Percentiles rank a stretch among this genome's conserved stretches.
These are phyloP conservation scores for Suhomyces coccinellae DNA, from an alignment of 1,139 yeast genomes.

Conservation along the genomic window DNA sequence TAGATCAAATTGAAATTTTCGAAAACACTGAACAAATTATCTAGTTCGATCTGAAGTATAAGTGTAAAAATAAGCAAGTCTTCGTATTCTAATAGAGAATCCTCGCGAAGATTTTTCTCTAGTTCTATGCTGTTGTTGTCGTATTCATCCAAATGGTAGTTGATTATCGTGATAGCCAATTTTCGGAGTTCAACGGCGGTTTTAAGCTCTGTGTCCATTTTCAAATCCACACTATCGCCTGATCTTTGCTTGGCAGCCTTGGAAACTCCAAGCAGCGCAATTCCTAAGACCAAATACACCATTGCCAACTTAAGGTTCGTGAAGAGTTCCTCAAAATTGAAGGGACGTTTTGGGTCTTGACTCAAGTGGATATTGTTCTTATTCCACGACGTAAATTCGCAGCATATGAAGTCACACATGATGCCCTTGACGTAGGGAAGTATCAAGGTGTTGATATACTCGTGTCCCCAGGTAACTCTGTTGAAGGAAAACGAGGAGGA, in stretches of 20 bases:
- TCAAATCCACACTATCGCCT: slow-evolving; percentile 15
- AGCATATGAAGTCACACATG: slow-evolving; percentile 33
- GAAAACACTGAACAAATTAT: slow-evolving; percentile 38
- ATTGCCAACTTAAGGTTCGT: slow-evolving; percentile 28
- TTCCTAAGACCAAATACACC: slow-evolving; percentile 28
- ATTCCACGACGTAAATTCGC: slow-evolving; percentile 23
- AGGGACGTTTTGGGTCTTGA: slow-evolving; percentile 11
- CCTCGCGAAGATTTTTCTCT: slow-evolving; percentile 18
- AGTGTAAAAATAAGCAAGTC: slow-evolving; percentile 28
- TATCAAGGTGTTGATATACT: slow-evolving; percentile 34
- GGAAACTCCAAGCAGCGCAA: slow-evolving; percentile 29
- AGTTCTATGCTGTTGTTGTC: slow-evolving; percentile 33
- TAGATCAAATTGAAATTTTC: slow-evolving; percentile 46
- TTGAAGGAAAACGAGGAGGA: slow-evolving; percentile 26
- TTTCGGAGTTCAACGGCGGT: slow-evolving; percentile 42
- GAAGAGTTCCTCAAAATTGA: slow-evolving; percentile 14
- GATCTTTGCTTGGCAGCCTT: slow-evolving; percentile 13
- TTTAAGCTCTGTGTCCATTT: slow-evolving; percentile 28
- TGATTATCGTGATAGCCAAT: slow-evolving; percentile 35
- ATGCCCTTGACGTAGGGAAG: slow-evolving; percentile 33
- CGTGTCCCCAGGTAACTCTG: slow-evolving; percentile 21
- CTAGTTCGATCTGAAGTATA: slow-evolving; percentile 40
- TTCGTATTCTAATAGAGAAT: slow-evolving; percentile 17
- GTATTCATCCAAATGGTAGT: slow-evolving; percentile 45
- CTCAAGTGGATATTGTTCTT: slow-evolving; percentile 7